phyloP scores from a whole-genome alignment of 1,139 yeast species.

The Pichia sp. region DNA sequence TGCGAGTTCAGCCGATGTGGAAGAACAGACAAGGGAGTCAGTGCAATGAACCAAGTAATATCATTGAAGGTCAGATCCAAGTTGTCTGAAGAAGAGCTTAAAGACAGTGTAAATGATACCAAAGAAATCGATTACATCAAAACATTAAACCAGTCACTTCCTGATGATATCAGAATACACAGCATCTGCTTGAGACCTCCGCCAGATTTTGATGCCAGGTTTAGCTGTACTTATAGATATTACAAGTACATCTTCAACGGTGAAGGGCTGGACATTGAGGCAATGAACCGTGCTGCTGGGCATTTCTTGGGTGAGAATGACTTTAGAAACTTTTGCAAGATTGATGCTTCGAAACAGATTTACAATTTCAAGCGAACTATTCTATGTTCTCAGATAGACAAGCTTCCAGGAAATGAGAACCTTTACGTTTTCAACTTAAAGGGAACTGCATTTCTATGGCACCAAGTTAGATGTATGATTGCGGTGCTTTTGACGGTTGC shows the following conservation, averaged over 20 bases:
- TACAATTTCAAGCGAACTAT: conserved; percentile 65
- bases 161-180: conserved; percentile 78
- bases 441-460: conserved; percentile 96
- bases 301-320: conserved; percentile 74
- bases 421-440: conserved; percentile 68
- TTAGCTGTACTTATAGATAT: conserved; percentile 79
- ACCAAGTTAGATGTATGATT: conserved; percentile 95
- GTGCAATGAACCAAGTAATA: conserved; percentile 94
- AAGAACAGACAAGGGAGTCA: conserved; percentile 92
- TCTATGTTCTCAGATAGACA: conserved; percentile 47
- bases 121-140: conserved; percentile 74
- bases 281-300: conserved; percentile 68
- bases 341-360: conserved; percentile 92
- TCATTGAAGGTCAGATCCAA: conserved; percentile 72
- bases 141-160: conserved; percentile 71
- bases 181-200: conserved; percentile 84
- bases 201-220: conserved; percentile 79
- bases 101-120: conserved; percentile 49
- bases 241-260: conserved; percentile 73
- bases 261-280: conserved; percentile 52
- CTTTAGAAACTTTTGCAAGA: conserved; percentile 88
- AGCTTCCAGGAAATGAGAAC: conserved; percentile 32
- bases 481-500: conserved; percentile 79
- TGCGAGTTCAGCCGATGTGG: conserved; percentile 89
- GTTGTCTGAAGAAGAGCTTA: conserved; percentile 53